Base-by-base conservation (phyloP, 108 stramenopile genomes). In the Schizochytrium sp. region DNA sequence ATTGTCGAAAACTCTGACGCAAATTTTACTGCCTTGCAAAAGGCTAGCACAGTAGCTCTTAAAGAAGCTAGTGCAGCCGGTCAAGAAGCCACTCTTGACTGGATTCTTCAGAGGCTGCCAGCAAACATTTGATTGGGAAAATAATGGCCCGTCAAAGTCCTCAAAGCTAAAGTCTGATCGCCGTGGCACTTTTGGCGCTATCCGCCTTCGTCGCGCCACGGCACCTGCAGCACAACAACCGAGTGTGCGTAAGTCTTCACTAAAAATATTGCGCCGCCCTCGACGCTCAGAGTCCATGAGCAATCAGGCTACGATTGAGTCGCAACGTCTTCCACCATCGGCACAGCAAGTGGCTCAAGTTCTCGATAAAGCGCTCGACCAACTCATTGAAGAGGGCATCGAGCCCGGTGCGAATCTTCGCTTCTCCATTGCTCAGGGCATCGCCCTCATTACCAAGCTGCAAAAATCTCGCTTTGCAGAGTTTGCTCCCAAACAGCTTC, bases 341-440 rank as follows among this genome's bases (percentile, higher is more conserved):
- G 55, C 49, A 53, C 76, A 83, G 53, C 76, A 55, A n/a, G 76
- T 83, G 15, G 76, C 50, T 10, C 50, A 40, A 53, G 76, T 55
- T 40, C 53, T 83, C 47, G 53, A 55, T 28, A 83, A 47, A n/a
- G 76, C 76, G 5, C 28, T 83, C 15, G 76, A 83, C 15, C 50
- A 83, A 53, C 76, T 83, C 53, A 83, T 83, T 3, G 53, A 83
- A 55, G 76, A 83, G 50, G 76, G 76, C 50, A 83, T 55, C 47
- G 50, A 5, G 8, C 76, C 76, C 8, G 76, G 76, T 7, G 47
- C 76, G 38, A 55, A n/a, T 55, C 76, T 83, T n/a, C 76, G 76
- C 15, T 49, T 19, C 50, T 42, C 76, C n/a, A 49, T 83, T 42
- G 76, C 76, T 5, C 76, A 55, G 50, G 76, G 76, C 47, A 83